A percentile compares a stretch with the other conserved stretches of the same genome.
phyloP scores from a whole-genome alignment of 768 basidiomycete genomes.

The Cystobasidium ongulense region DNA sequence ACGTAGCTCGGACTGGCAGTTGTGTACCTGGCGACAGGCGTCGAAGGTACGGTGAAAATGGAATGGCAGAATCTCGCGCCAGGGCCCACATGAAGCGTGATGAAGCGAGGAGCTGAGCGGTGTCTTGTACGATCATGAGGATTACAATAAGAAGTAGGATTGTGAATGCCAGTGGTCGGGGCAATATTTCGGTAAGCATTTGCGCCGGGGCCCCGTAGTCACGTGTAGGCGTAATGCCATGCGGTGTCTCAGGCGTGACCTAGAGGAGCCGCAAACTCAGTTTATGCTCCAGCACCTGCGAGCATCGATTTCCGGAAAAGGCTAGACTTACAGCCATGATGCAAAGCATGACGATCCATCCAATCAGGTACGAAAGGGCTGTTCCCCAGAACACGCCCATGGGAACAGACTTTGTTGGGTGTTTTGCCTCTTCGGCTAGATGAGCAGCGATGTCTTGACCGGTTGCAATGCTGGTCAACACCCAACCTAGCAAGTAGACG shows the following conservation, averaged over 20 bases:
- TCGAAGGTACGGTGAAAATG: conserved; percentile 44
- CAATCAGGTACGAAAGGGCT: conserved; percentile 43
- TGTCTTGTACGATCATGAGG: conserved; percentile 44
- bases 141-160: conserved; percentile 41
- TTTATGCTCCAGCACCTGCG: too few relatives aligned
- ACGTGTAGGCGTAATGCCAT: background rate
- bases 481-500: conserved; percentile 47
- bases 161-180: conserved; percentile 40
- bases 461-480: conserved; percentile 45
- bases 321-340: conserved; percentile 3
- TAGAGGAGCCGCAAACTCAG: background rate
- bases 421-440: conserved; percentile 48
- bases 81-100: conserved; percentile 48
- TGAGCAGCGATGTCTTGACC: conserved; percentile 48
- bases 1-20: conserved; percentile 45
- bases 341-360: conserved; percentile 44
- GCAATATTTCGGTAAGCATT: conserved; percentile 45
- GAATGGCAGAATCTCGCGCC: conserved; percentile 47
- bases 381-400: conserved; percentile 44
- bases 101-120: conserved; percentile 47
- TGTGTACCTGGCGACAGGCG: conserved; percentile 40
- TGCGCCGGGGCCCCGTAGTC: background rate
- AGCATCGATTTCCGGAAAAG: too few relatives aligned
- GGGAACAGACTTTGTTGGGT: conserved; percentile 46
- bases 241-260: background rate